Conservation (phyloP, 805 yeast genomes). For the Priceomyces castillae region DNA sequence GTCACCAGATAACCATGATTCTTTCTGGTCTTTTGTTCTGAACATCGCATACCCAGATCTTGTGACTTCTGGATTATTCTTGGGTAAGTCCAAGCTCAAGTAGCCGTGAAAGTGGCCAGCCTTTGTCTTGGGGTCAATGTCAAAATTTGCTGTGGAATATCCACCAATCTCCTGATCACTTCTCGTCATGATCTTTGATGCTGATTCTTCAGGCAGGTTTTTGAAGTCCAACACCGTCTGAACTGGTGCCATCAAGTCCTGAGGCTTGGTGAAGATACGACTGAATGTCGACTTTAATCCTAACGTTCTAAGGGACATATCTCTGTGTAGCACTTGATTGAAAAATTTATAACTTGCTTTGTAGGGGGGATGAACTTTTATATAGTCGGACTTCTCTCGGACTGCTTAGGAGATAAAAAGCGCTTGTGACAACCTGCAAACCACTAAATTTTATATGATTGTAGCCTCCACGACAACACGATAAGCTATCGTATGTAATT, state of each 20-base stretch:
- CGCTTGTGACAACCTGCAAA: background rate
- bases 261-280: constrained; percentile 33
- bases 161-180: constrained; percentile 80
- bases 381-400: constrained; percentile 1
- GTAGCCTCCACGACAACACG: constrained; percentile 1
- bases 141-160: constrained; percentile 60
- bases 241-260: constrained; percentile 25
- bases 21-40: constrained; percentile 65
- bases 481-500: background rate
- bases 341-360: background rate
- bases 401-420: background rate
- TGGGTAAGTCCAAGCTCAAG: constrained; percentile 65
- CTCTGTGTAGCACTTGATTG: background rate
- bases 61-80: constrained; percentile 59
- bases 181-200: constrained; percentile 54
- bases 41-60: constrained; percentile 82
- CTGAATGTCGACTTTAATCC: constrained; percentile 37
- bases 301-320: constrained; percentile 42
- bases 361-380: background rate
- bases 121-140: constrained; percentile 30
- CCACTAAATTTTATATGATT: background rate
- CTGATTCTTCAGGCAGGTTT: constrained; percentile 41
- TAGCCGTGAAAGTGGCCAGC: constrained; percentile 50
- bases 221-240: constrained; percentile 58
- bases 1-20: constrained; percentile 47